Conservation (phyloP, 257 asterid species). For the Sherardia arvensis region DNA sequence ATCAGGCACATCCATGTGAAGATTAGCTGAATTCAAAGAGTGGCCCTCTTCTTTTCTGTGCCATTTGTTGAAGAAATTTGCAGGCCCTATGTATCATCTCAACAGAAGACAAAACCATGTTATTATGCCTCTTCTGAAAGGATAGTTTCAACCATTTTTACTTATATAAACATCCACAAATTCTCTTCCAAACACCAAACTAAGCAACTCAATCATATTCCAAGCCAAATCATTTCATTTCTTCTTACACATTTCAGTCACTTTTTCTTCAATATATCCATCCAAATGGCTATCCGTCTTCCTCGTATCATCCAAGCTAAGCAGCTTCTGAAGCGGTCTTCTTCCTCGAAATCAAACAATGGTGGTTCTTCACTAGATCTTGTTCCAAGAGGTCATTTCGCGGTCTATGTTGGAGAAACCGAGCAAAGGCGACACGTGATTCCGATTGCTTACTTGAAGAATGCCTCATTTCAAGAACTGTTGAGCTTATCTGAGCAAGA, state of each 20-base stretch:
- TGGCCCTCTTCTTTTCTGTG: too few species aligned
- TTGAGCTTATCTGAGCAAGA: conserved; percentile 36
- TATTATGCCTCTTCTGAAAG: neutral
- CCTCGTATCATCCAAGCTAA: conserved; percentile 1
- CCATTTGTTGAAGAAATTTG: neutral
- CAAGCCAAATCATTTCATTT: neutral
- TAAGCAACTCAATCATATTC: neutral
- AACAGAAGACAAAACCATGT: neutral
- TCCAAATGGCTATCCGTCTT: conserved; percentile 17
- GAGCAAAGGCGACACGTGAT: conserved; percentile 32
- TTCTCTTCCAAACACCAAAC: neutral
- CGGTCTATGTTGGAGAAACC: conserved; percentile 21
- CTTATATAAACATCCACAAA: neutral
- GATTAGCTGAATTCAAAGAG: too few species aligned
- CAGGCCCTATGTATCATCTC: neutral
- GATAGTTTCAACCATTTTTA: neutral
- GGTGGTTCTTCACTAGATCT: neutral
- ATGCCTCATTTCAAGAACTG: conserved; percentile 36
- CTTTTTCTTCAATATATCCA: neutral
- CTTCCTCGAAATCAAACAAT: neutral
- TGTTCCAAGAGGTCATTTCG: conserved; percentile 17
- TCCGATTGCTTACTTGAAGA: conserved; percentile 36
- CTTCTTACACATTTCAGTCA: neutral
- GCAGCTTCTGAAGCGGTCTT: conserved; percentile 12
- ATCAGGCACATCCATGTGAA: too few species aligned